Evolutionary conservation across 805 yeast genomes (phyloP), one percentile per base, ranked within the genome.

Genomic region (Pichia cephalocereana): DNA sequence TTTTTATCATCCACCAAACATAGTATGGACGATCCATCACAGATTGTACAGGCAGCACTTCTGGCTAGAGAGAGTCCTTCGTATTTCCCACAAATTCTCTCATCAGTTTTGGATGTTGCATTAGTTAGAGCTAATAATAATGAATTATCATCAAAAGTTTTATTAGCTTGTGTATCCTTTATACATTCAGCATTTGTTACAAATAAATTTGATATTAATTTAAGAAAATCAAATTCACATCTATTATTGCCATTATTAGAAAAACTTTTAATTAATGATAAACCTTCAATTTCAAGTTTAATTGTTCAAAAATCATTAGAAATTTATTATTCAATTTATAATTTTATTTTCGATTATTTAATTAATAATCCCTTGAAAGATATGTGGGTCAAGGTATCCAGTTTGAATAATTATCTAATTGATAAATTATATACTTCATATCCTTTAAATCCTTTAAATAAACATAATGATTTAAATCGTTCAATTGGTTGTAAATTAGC

Each of bases 401-500:
- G 70, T 8, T 64, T 90, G 57, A 86, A 85, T 64, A 68, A 69
- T 31, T 68, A 67, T 34, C 69, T 87, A n/a, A 62, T 85, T n/a
- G 64, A 70, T 10, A 73, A 79, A 49, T 86, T 87, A 80, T 76
- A 72, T 23, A 62, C 78, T 4, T 54, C 75, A 9, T 80, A 71
- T 55, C 88, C 87, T 5, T 69, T 79, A 47, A 62, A 67, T 19
- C 65, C 72, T 15, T 65, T 71, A 18, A 78, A 71, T 46, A 68
- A 70, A 41, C 86, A 77, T 51, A 69, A 71, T 37, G 81, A 77
- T 54, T 56, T 64, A 31, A 58, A 68, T 36, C 73, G 81, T 61
- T 74, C 79, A 43, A 64, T 80, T 38, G 79, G 83, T 14, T 68
- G 80, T 43, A 80, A 77, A 62, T 66, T 85, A n/a, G 82, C 90